These are phyloP conservation scores for Pseudozyma hubeiensis DNA, from an alignment of 1,284 basidiomycete genomes.

Conservation along the genomic window DNA sequence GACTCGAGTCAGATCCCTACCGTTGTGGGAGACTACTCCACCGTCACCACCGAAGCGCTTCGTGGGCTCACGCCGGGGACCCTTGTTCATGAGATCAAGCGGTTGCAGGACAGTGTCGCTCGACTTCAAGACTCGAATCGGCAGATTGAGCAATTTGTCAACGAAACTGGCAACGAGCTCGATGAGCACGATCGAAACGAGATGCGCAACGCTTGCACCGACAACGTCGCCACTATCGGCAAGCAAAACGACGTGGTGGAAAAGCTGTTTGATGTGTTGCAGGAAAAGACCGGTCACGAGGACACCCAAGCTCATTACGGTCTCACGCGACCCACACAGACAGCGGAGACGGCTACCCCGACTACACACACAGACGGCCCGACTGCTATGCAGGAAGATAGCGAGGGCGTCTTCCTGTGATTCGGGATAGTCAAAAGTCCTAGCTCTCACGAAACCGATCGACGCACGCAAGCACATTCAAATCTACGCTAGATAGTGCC, in stretches of 20 bases:
- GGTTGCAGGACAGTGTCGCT: conserved; percentile 36
- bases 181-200: conserved; percentile 27
- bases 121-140: conserved; percentile 37
- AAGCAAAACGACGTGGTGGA: conserved; percentile 40
- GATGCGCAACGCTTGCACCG: conserved; percentile 40
- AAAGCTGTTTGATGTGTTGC: conserved; percentile 31
- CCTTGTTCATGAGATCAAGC: conserved; percentile 43
- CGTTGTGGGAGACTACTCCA: conserved; percentile 36
- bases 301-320: conserved; percentile 31
- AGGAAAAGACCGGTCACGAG: conserved; percentile 29
- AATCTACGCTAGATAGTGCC: neutral
- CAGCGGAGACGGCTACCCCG: neutral
- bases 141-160: conserved; percentile 44
- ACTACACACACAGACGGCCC: neutral
- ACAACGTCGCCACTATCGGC: conserved; percentile 40
- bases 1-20: conserved; percentile 40
- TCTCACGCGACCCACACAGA: conserved; percentile 16
- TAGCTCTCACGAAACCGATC: no score
- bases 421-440: neutral
- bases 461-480: no score
- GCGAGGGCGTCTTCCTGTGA: conserved; percentile 38
- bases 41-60: conserved; percentile 34
- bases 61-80: conserved; percentile 42
- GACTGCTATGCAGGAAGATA: conserved; percentile 38
- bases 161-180: conserved; percentile 25